A percentile compares a stretch with the other conserved stretches of the same genome.
Conservation (phyloP, 1,284 basidiomycete genomes). For the Malassezia nana region DNA sequence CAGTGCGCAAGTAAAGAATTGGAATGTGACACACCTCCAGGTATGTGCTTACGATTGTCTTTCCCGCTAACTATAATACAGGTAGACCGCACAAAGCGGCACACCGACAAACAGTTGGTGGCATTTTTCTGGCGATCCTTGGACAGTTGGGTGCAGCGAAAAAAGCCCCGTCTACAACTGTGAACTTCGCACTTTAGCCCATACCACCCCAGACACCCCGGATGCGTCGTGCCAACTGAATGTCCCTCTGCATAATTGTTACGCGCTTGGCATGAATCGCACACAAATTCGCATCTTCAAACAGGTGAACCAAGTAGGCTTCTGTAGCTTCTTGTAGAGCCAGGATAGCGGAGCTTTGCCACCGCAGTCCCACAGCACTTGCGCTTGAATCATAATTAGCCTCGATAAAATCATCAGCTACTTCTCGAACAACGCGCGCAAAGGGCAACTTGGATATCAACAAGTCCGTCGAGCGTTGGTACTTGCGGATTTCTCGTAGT, state of each 20-base stretch:
- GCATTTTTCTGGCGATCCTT: conserved; percentile 88
- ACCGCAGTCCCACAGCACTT: conserved; percentile 35
- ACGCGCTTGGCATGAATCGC: conserved; percentile 45
- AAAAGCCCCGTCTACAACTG: conserved; percentile 28
- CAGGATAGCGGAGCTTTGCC: conserved; percentile 45
- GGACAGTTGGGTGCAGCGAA: conserved; percentile 64
- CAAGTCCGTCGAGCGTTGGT: conserved; percentile 46
- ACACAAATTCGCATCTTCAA: conserved; percentile 47
- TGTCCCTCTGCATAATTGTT: conserved; percentile 47
- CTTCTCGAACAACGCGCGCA: conserved; percentile 43
- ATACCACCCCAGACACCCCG: conserved; percentile 47
- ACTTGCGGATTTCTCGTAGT: conserved; percentile 44
- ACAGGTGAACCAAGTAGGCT: conserved; percentile 44
- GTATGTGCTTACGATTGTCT: conserved; percentile 51
- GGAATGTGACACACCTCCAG: conserved; percentile 91
- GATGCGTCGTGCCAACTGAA: conserved; percentile 44
- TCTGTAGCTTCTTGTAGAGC: conserved; percentile 48
- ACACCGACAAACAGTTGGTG: conserved; percentile 89
- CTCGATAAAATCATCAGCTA: conserved; percentile 43
- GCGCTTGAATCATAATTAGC: conserved; percentile 35
- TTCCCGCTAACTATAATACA: conserved; percentile 13
- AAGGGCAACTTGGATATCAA: conserved; percentile 46
- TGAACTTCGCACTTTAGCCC: conserved; percentile 20
- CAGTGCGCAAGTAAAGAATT: conserved; percentile 78
- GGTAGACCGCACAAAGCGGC: conserved; percentile 53